Percentiles rank a stretch among this genome's conserved stretches.
These are phyloP conservation scores for Mrakiaceae sp. DNA, from an alignment of 1,284 basidiomycete species.

Conservation along the genomic window DNA sequence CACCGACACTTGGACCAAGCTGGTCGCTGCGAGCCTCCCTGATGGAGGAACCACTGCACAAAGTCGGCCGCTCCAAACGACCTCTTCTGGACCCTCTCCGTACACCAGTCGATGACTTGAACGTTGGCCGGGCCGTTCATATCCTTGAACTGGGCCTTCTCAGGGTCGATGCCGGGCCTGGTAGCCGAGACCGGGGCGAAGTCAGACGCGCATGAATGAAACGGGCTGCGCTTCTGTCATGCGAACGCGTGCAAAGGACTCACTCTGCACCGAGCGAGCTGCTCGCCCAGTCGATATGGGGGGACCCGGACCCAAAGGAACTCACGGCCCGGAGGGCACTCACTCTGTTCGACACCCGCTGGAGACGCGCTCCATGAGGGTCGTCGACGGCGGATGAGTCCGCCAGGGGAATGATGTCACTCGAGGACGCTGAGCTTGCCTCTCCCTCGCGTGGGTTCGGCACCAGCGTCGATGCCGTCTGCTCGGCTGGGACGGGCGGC, in stretches of 20 bases:
- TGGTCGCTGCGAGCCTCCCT: neutral
- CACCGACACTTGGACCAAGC: conserved; percentile 3
- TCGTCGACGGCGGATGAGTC: too few species aligned
- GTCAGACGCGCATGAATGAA: neutral
- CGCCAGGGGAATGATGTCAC: too few species aligned
- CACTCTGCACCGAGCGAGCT: conserved; percentile 6
- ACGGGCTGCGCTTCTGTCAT: neutral
- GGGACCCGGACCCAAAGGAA: too few species aligned
- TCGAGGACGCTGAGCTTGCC: too few species aligned
- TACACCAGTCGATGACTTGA: conserved; percentile 12
- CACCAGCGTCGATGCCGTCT: too few species aligned
- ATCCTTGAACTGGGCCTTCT: neutral
- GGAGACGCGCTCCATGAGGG: too few species aligned
- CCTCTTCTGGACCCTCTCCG: conserved; percentile 2
- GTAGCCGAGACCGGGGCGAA: neutral
- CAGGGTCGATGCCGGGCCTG: conserved; percentile 4
- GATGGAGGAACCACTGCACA: conserved; percentile 7
- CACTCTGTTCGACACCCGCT: too few species aligned
- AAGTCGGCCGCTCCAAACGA: conserved; percentile 1
- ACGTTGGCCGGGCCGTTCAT: neutral
- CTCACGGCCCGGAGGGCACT: too few species aligned
- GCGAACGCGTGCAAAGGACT: neutral
- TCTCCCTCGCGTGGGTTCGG: too few species aligned
- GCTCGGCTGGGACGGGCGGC: too few species aligned
- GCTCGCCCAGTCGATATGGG: conserved; percentile 2